Conservation (phyloP, 2,329 filamentous ascomycete genomes). For the Aspergillus transmontanensis region DNA sequence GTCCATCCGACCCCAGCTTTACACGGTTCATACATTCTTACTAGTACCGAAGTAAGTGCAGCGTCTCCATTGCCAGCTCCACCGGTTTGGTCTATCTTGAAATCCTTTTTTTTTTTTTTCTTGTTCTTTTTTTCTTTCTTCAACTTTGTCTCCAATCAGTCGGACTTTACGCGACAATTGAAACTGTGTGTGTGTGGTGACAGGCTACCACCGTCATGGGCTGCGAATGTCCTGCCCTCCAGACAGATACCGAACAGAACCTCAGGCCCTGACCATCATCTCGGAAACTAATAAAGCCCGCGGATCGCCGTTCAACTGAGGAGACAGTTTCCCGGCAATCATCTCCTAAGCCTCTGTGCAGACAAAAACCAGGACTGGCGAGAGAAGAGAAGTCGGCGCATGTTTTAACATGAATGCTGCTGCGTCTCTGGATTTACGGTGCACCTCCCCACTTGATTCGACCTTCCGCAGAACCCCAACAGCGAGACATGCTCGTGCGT, state of each 20-base stretch:
- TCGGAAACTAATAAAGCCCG: conserved; percentile 18
- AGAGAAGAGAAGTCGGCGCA: conserved; percentile 12
- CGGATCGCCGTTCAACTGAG: conserved; percentile 19
- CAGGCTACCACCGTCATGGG: conserved; percentile 22
- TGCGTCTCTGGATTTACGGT: conserved; percentile 21
- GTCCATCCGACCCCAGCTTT: conserved; percentile 2
- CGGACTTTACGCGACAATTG: not conserved
- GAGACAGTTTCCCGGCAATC: conserved; percentile 13
- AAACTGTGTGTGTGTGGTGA: conserved; percentile 6
- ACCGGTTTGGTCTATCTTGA: conserved; percentile 19
- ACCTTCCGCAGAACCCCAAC: conserved; percentile 23
- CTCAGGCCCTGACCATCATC: conserved; percentile 17
- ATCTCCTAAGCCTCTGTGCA: conserved; percentile 7
- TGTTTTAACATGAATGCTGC: conserved; percentile 35
- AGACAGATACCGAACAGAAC: conserved; percentile 17
- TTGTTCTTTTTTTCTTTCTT: conserved; percentile 1
- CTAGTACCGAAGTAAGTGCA: conserved; percentile 2
- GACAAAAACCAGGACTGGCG: conserved; percentile 6
- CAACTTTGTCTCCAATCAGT: conserved; percentile 1
- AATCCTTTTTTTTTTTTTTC: conserved; percentile 11
- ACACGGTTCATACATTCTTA: conserved; percentile 5
- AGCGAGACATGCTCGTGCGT: conserved; percentile 35
- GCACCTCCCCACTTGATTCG: conserved; percentile 14
- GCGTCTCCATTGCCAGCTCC: conserved; percentile 14
- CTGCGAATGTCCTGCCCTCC: conserved; percentile 20